Base-by-base conservation (phyloP, 768 basidiomycete species). In the Suillus spraguei region DNA sequence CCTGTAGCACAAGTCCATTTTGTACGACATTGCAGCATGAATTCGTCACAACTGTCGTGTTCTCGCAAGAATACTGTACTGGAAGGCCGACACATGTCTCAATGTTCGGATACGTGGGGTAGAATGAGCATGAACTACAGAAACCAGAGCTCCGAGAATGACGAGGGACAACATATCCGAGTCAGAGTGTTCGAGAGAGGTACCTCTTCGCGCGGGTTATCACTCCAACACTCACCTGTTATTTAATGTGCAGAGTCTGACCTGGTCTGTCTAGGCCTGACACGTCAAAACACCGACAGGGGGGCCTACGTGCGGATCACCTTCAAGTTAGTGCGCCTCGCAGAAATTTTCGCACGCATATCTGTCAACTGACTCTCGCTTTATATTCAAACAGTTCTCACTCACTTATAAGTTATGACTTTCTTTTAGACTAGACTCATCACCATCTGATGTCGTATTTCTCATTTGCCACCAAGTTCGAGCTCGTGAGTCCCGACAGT, bases 1-100 rank as follows among this genome's bases (percentile, higher is more conserved):
- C 87, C 68, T 85, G 83, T 63, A 90, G 71, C 17, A 90, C 86
- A 20, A 87, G 78, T 14, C 89, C 87, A 33, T 89, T 88, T 5
- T 84, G 84, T 11, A 82, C 86, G 1, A 87, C 83, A 5, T 85
- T 87, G 69, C 87, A 91, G 67, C 87, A 90, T 24, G 86, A 84
- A 66, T 88, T 82, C 35, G 75, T 68, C 65, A 90, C 81, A 2
- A 67, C 70, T 0, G 85, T 84, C 28, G 84, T 85, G 69, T 90
- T 90, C 73, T 89, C 87, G 72, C 87, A 89, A 1, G 86, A 88
- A 69, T 81, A 88, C 50, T 81, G 74, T 33, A 79, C 71, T 10
- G 82, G 80, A 67, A 85, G 72, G 56, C 71, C 77, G 38, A 77
- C 67, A 63, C 87, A 89, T 16, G 81, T 72, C 10, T 77, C 59